Evolutionary conservation across 331 rosid genomes (phyloP).

Genomic region (Stylosanthes scabra): DNA sequence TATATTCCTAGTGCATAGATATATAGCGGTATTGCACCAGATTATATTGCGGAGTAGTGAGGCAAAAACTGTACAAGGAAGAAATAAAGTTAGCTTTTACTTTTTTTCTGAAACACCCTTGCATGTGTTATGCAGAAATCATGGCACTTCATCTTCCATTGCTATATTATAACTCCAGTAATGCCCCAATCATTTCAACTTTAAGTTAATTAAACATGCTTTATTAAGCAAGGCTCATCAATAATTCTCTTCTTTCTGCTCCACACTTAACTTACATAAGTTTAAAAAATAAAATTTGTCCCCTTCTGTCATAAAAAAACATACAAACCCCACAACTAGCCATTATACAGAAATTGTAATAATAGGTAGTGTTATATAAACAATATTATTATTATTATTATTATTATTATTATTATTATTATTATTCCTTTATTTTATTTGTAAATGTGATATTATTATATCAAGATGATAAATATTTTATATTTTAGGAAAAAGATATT

Average conservation of each 20-base stretch:
- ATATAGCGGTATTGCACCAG: slow-evolving; percentile 20
- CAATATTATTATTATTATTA: no score
- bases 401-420: no score
- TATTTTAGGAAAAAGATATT: no score
- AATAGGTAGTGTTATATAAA: no score
- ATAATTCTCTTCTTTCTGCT: slow-evolving; percentile 4
- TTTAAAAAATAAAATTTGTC: no score
- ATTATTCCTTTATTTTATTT: no score
- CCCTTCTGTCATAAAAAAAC: background rate
- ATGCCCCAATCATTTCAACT: slow-evolving; percentile 7
- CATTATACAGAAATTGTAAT: background rate
- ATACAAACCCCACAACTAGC: background rate
- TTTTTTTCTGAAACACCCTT: background rate
- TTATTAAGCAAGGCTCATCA: slow-evolving; percentile 10
- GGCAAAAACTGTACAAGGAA: background rate
- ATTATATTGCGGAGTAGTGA: background rate
- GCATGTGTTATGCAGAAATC: slow-evolving; percentile 29
- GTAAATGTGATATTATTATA: no score
- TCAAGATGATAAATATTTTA: no score
- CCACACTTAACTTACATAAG: background rate
- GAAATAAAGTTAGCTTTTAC: slow-evolving; percentile 24
- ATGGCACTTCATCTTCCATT: slow-evolving; percentile 21
- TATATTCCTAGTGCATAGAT: background rate
- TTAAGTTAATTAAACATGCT: slow-evolving; percentile 1
- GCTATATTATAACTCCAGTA: slow-evolving; percentile 1